A percentile compares a stretch with the other conserved stretches of the same genome.
These are phyloP conservation scores for Pyrenochaeta sp. DNA, from an alignment of 2,329 filamentous ascomycete species.

Conservation along the genomic window DNA sequence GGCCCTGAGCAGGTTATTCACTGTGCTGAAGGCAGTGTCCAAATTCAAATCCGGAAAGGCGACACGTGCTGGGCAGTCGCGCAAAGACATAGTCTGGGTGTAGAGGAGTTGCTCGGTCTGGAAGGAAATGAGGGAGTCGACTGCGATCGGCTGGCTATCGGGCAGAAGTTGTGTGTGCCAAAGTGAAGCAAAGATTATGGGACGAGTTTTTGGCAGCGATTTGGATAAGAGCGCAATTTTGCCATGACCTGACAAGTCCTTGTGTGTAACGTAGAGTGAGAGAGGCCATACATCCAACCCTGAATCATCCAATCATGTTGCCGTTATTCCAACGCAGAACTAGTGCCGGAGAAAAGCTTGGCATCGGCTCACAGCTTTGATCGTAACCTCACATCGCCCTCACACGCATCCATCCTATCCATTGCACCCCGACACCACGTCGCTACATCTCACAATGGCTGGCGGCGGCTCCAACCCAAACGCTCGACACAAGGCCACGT, in stretches of 20 bases:
- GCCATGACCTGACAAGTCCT: background rate
- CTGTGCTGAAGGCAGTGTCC: constrained; percentile 34
- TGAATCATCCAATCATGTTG: constrained; percentile 5
- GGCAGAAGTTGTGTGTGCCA: constrained; percentile 58
- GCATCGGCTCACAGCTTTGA: constrained; percentile 18
- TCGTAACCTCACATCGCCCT: constrained; percentile 24
- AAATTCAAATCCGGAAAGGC: constrained; percentile 54
- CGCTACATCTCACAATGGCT: constrained; percentile 36
- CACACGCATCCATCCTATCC: constrained; percentile 23
- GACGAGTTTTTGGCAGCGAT: background rate
- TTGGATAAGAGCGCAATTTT: background rate
- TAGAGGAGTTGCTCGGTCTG: constrained; percentile 56
- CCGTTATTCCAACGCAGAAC: constrained; percentile 2
- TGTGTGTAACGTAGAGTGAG: background rate
- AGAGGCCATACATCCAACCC: background rate
- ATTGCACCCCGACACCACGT: constrained; percentile 24
- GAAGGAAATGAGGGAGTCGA: constrained; percentile 55
- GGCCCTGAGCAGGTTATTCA: constrained; percentile 23
- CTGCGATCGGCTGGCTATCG: constrained; percentile 56
- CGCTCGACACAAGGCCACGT: constrained; percentile 38
- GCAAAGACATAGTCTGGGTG: constrained; percentile 50
- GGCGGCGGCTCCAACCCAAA: constrained; percentile 35
- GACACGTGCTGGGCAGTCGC: constrained; percentile 65
- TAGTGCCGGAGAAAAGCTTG: constrained; percentile 10
- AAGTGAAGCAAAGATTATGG: background rate